Evolutionary conservation across 192 early-diverging fungal species (phyloP), one percentile per base, ranked within the genome.

Genomic region (Backusella luteola): DNA sequence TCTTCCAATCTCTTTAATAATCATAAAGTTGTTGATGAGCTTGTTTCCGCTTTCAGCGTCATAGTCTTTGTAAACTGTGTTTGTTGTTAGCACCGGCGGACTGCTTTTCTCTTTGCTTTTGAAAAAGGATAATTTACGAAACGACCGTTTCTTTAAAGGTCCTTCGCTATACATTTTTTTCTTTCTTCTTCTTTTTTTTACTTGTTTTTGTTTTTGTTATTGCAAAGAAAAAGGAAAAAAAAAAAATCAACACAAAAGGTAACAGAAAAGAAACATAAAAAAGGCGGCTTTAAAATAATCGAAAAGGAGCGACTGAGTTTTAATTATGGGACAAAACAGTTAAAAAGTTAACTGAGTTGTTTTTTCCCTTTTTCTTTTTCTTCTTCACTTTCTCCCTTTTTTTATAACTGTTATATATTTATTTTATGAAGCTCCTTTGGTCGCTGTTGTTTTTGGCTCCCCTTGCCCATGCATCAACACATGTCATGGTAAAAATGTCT

Each of bases 1-100:
- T 32, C 97, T 86, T 8, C 97, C 97, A 12, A 99, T 85, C 81
- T 97, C 96, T 66, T 86, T 85, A 9, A 98, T 80, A 11, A 99
- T 90, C 86, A 96, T 92, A 83, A 97, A 99, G 71, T 97, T 89
- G 84, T 99, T 99, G 78, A 99, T 94, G 89, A 94, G 93, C 76
- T 99, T 99, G 82, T 93, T 92, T 19, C 97, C 97, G 0, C 94
- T 94, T 49, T 80, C 83, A 52, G 91, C 89, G 77, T 98, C 95
- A 81, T 93, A 91, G 68, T 94, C 91, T 46, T 95, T 91, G 74
- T 90, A 90, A 80, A 98, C 93, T 46, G 85, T 90, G 68, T 89
- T 85, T 2, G 96, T 98, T 81, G 96, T 96, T 73, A 94, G 91
- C 34, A 97, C 93, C 2, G 69, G 23, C 1, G 66, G 67, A 67